Evolutionary conservation across 208 protist genomes (phyloP).

Genomic region (Crithidia thermophila): DNA sequence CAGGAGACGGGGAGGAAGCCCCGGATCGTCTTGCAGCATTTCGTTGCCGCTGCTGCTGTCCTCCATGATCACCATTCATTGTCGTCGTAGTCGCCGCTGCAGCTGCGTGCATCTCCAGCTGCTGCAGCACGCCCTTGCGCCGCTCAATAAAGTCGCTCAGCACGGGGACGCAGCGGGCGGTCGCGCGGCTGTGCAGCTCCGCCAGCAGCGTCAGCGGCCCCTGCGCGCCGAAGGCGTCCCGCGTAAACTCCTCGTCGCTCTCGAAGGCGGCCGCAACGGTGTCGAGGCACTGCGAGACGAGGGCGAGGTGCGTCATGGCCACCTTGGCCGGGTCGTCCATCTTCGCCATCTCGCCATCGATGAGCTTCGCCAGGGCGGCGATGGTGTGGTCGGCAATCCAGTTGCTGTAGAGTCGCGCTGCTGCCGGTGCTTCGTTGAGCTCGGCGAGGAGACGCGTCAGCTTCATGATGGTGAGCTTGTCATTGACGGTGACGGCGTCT

Average conservation of each 20-base stretch:
- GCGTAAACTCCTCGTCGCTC: constrained; percentile 68
- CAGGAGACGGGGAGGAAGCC: constrained; percentile 6
- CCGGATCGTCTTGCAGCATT: background rate
- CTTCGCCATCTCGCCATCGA: constrained; percentile 71
- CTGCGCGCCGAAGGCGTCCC: constrained; percentile 54
- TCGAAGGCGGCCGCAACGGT: constrained; percentile 80
- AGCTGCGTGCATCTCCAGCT: constrained; percentile 32
- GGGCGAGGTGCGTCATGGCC: constrained; percentile 72
- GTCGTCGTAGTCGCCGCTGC: background rate
- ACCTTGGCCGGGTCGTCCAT: constrained; percentile 67
- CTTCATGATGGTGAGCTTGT: constrained; percentile 79
- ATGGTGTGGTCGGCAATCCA: constrained; percentile 78
- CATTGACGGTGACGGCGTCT: constrained; percentile 43
- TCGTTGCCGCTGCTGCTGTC: background rate
- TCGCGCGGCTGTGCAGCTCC: constrained; percentile 65
- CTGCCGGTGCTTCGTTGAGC: constrained; percentile 48
- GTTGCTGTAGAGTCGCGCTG: constrained; percentile 53
- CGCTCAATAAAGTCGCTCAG: constrained; percentile 71
- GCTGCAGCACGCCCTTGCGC: constrained; percentile 50
- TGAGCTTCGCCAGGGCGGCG: constrained; percentile 53
- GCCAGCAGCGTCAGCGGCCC: constrained; percentile 59
- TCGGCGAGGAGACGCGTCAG: constrained; percentile 47
- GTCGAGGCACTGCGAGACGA: constrained; percentile 84
- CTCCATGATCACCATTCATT: background rate
- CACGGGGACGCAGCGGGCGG: constrained; percentile 78